Conservation (phyloP, 257 asterid species). For the Fraxinus pennsylvanica region DNA sequence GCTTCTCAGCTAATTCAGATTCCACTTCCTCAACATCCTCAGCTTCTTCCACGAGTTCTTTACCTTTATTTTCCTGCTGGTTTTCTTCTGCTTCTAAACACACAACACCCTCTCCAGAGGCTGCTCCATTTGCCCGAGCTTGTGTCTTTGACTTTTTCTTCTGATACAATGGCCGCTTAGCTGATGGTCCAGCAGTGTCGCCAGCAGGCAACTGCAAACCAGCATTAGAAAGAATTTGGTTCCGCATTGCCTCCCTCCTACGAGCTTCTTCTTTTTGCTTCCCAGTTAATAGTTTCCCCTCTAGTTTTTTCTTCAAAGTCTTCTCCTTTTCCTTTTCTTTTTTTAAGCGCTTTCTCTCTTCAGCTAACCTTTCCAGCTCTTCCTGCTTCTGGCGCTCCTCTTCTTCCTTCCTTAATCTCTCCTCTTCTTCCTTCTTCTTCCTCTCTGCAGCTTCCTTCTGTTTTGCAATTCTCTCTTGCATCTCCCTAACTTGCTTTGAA, state of each 20-base stretch:
- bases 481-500: slow-evolving; percentile 78
- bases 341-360: slow-evolving; percentile 82
- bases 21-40: slow-evolving; percentile 42
- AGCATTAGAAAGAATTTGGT: slow-evolving; percentile 73
- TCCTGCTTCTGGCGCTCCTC: slow-evolving; percentile 74
- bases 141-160: slow-evolving; percentile 72
- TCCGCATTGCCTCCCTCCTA: slow-evolving; percentile 82
- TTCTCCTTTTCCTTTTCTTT: slow-evolving; percentile 92
- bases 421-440: slow-evolving; percentile 79
- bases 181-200: slow-evolving; percentile 51
- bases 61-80: slow-evolving; percentile 41
- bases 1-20: slow-evolving; percentile 28
- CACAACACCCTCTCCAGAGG: slow-evolving; percentile 45
- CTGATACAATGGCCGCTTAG: slow-evolving; percentile 73
- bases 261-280: slow-evolving; percentile 95
- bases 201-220: slow-evolving; percentile 43
- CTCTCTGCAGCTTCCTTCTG: slow-evolving; percentile 76
- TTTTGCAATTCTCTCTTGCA: slow-evolving; percentile 84
- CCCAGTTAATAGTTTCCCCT: slow-evolving; percentile 78
- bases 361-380: slow-evolving; percentile 71
- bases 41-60: slow-evolving; percentile 43
- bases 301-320: slow-evolving; percentile 72
- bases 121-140: slow-evolving; percentile 63
- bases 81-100: slow-evolving; percentile 40
- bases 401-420: slow-evolving; percentile 79